Conservation (phyloP, 257 asterid species). For the Scutellaria baicalensis region DNA sequence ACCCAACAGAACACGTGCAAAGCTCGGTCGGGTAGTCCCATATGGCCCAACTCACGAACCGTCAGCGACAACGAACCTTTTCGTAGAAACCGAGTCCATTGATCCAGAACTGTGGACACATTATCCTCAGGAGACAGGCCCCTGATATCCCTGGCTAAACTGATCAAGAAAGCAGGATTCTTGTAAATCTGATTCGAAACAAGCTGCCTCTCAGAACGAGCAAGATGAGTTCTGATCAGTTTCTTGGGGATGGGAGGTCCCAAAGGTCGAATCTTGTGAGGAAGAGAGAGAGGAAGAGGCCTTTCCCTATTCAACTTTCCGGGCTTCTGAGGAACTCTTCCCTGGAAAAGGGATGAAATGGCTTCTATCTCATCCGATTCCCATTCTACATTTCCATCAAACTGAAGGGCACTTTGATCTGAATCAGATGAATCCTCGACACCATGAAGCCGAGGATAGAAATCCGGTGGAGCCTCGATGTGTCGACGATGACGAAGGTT, state of each 20-base stretch:
- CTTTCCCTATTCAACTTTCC: conserved; percentile 55
- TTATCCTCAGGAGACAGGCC: conserved; percentile 43
- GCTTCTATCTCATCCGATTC: conserved; percentile 73
- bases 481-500: conserved; percentile 53
- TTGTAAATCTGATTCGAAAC: conserved; percentile 56
- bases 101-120: conserved; percentile 52
- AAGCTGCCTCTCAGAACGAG: conserved; percentile 33
- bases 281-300: conserved; percentile 63
- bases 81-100: conserved; percentile 59
- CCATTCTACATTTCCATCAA: conserved; percentile 40
- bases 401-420: conserved; percentile 10
- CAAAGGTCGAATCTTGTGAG: conserved; percentile 59
- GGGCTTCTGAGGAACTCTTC: conserved; percentile 79
- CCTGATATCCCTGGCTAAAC: conserved; percentile 65
- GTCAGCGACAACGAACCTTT: conserved; percentile 78
- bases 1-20: conserved; percentile 70
- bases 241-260: conserved; percentile 60
- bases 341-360: conserved; percentile 73
- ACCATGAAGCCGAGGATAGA: conserved; percentile 19
- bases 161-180: conserved; percentile 71
- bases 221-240: conserved; percentile 31
- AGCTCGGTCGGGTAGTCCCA: conserved; percentile 65
- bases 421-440: conserved; percentile 9
- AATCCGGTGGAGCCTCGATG: conserved; percentile 51
- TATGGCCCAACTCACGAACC: conserved; percentile 68